Conservation (phyloP, 2,329 filamentous ascomycete species). For the Trichoderma harzianum region DNA sequence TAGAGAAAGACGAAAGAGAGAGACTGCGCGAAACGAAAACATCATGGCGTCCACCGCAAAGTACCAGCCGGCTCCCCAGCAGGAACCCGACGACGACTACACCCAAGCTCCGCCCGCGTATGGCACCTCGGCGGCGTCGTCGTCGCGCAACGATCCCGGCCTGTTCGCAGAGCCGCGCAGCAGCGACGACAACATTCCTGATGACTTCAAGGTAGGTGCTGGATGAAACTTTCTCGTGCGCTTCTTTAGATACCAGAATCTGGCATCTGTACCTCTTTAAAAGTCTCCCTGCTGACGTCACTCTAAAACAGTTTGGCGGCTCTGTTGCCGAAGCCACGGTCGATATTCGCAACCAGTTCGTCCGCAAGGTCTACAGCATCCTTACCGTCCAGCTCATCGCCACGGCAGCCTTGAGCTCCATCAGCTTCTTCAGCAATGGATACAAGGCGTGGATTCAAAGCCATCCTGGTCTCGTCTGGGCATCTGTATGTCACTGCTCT, state of each 20-base stretch:
- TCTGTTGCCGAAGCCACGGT: slow-evolving; percentile 90
- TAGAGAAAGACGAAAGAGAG: background rate
- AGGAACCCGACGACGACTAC: slow-evolving; percentile 82
- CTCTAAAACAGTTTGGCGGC: slow-evolving; percentile 69
- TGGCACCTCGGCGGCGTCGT: slow-evolving; percentile 47
- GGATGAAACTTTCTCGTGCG: background rate
- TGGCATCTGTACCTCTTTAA: background rate
- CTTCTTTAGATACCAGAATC: background rate
- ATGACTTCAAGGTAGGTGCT: slow-evolving; percentile 82
- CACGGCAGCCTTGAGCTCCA: slow-evolving; percentile 73
- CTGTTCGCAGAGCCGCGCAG: slow-evolving; percentile 67
- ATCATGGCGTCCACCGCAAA: slow-evolving; percentile 72
- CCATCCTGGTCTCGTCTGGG: slow-evolving; percentile 80
- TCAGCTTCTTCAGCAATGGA: slow-evolving; percentile 77
- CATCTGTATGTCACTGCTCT: slow-evolving; percentile 55
- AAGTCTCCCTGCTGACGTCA: slow-evolving; percentile 1
- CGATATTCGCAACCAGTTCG: slow-evolving; percentile 94
- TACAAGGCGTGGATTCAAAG: slow-evolving; percentile 87
- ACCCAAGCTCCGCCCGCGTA: slow-evolving; percentile 83
- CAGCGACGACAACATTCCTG: slow-evolving; percentile 87
- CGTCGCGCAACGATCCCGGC: slow-evolving; percentile 53
- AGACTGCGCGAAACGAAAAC: background rate
- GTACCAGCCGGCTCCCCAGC: slow-evolving; percentile 78
- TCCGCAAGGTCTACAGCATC: slow-evolving; percentile 97
- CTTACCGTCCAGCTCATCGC: slow-evolving; percentile 90